phyloP scores from a whole-genome alignment of 2,329 filamentous ascomycete species.

The Penicillium sp. region DNA sequence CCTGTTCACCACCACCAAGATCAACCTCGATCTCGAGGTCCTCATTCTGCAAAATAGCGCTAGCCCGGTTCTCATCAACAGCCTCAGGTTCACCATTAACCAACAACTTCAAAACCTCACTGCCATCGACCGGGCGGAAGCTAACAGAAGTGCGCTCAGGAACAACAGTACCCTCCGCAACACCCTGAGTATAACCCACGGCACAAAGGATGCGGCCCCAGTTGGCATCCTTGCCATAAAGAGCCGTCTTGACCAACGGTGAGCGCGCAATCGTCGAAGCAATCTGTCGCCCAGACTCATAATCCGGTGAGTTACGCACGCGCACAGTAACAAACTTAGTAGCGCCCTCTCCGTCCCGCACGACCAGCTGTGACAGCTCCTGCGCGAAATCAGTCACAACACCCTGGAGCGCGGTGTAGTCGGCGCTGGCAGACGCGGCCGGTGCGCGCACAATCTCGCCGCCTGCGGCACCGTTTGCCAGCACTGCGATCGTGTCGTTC shows the following conservation, averaged over 20 bases:
- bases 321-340: conserved; percentile 97
- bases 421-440: conserved; percentile 42
- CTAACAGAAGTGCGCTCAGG: conserved; percentile 60
- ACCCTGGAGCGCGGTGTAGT: conserved; percentile 69
- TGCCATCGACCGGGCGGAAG: conserved; percentile 61
- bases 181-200: conserved; percentile 70
- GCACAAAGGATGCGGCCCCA: conserved; percentile 97
- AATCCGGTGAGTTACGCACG: conserved; percentile 69
- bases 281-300: conserved; percentile 71
- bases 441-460: conserved; percentile 60
- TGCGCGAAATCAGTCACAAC: conserved; percentile 76
- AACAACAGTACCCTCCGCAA: conserved; percentile 48
- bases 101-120: conserved; percentile 57
- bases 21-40: conserved; percentile 63
- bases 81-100: conserved; percentile 62
- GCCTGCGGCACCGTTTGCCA: conserved; percentile 93
- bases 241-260: conserved; percentile 91
- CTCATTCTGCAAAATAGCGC: conserved; percentile 60
- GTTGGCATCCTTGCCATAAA: conserved; percentile 97
- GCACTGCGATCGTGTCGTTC: conserved; percentile 89
- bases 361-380: conserved; percentile 85
- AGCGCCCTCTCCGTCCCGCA: conserved; percentile 93
- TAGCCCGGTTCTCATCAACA: conserved; percentile 61
- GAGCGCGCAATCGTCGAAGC: conserved; percentile 87
- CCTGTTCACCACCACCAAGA: conserved; percentile 53